Base-by-base conservation (phyloP, 148 eudicot species). In the Limonium bicolor region DNA sequence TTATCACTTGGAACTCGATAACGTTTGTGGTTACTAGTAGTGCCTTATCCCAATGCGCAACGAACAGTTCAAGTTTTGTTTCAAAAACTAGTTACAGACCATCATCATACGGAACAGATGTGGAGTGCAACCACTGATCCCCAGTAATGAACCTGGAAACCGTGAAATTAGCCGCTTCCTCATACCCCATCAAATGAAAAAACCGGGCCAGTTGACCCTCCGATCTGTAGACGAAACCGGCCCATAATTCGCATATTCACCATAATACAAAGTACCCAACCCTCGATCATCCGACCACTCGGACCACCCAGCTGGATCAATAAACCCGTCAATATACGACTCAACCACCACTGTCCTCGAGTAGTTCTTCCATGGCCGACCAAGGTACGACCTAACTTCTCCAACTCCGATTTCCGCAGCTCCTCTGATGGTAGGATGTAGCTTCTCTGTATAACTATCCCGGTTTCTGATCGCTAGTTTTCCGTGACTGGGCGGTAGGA, bases 61-160 rank as follows among this genome's bases (percentile, higher is more conserved):
- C n/a, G n/a, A n/a, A n/a, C n/a, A n/a, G n/a, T n/a, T n/a, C n/a
- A n/a, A n/a, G n/a, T n/a, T n/a, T n/a, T n/a, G n/a, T n/a, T n/a
- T n/a, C n/a, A n/a, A n/a, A n/a, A n/a, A n/a, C n/a, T n/a, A n/a
- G n/a, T 37, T 51, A 81, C 77, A 83, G 61, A 35, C 77, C 76
- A 55, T 84, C 79, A 49, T 88, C 86, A 32, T 85, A 92, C 5
- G 99, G 99, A 46, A 92, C 73, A 6, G 95, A 73, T 23, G 99
- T 92, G 18, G 94, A 85, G 30, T 76, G 76, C 28, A 92, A 54
- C 99, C 99, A 92, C 56, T 92, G 80, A 21, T 76, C 63, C 10
- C 95, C 95, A 14, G 70, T 61, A 27, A 92, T 71, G 31, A 92
- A 85, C 38, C 75, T 46, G 2, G 95, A 73, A 1, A 85, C 95